Percentiles rank a stretch among this genome's conserved stretches.
Evolutionary conservation across 352 stramenopile species (phyloP).

Genomic region (Phytophthora citricola): DNA sequence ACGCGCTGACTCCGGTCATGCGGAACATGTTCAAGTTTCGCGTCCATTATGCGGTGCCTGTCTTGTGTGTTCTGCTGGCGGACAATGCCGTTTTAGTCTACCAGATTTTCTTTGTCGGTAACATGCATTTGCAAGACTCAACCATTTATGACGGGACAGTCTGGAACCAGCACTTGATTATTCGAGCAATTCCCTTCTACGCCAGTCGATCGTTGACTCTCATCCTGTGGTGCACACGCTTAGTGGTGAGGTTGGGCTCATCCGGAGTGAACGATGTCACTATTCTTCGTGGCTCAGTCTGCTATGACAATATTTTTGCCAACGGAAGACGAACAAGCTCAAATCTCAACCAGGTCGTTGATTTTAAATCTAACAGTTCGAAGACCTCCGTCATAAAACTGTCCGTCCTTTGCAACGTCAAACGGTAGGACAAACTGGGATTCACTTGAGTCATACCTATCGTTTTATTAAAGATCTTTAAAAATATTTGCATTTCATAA

Average conservation of each 20-base stretch:
- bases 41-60: slow-evolving; percentile 1
- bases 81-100: too few relatives aligned
- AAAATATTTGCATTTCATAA: too few relatives aligned
- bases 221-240: slow-evolving; percentile 2
- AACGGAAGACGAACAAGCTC: slow-evolving; percentile 10
- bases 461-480: too few relatives aligned
- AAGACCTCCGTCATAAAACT: too few relatives aligned
- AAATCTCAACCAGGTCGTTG: slow-evolving; percentile 8
- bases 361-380: slow-evolving; percentile 1
- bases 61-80: too few relatives aligned
- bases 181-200: slow-evolving; percentile 23
- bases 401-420: too few relatives aligned
- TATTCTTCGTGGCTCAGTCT: slow-evolving; percentile 36
- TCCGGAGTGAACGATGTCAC: slow-evolving; percentile 19
- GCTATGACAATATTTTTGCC: slow-evolving; percentile 41
- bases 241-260: slow-evolving; percentile 8
- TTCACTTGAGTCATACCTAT: too few relatives aligned
- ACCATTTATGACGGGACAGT: too few relatives aligned
- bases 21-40: slow-evolving; percentile 20
- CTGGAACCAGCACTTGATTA: too few relatives aligned
- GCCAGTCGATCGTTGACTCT: slow-evolving; percentile 26
- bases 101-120: too few relatives aligned
- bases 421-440: too few relatives aligned
- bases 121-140: too few relatives aligned
- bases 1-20: slow-evolving; percentile 44